These are phyloP conservation scores for Arxiozyma slooffiae DNA, from an alignment of 1,139 yeast species.

Conservation along the genomic window DNA sequence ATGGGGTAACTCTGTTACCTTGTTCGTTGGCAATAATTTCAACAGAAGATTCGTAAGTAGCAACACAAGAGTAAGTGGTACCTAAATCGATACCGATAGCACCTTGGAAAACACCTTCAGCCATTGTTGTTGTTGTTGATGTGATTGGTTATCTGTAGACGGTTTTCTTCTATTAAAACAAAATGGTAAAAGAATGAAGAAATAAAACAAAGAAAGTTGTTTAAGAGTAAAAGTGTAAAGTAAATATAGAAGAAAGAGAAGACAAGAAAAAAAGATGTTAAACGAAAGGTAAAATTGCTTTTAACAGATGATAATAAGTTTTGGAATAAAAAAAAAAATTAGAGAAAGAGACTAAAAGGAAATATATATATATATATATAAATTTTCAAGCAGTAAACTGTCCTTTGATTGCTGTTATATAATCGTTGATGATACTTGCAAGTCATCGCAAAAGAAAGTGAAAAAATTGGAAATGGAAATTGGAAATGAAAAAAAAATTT, in stretches of 20 bases:
- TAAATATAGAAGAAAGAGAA: too few relatives aligned
- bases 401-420: too few relatives aligned
- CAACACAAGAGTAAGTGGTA: slow-evolving; percentile 88
- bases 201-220: slow-evolving; percentile 1
- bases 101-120: slow-evolving; percentile 99
- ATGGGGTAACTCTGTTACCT: slow-evolving; percentile 92
- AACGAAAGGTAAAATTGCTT: too few relatives aligned
- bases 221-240: too few relatives aligned
- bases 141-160: slow-evolving; percentile 5
- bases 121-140: slow-evolving; percentile 43
- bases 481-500: not conserved
- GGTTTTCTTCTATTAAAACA: not conserved
- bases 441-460: too few relatives aligned
- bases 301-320: too few relatives aligned
- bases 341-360: too few relatives aligned
- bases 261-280: too few relatives aligned
- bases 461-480: not conserved
- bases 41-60: slow-evolving; percentile 83
- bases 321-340: too few relatives aligned
- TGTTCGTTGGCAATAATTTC: slow-evolving; percentile 92
- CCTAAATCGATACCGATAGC: slow-evolving; percentile 98
- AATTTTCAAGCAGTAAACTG: too few relatives aligned
- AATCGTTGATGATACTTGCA: too few relatives aligned
- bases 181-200: slow-evolving; percentile 7
- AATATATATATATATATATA: too few relatives aligned